These are phyloP conservation scores for Colletotrichum trifolii DNA, from an alignment of 2,329 filamentous ascomycete species.

Conservation along the genomic window DNA sequence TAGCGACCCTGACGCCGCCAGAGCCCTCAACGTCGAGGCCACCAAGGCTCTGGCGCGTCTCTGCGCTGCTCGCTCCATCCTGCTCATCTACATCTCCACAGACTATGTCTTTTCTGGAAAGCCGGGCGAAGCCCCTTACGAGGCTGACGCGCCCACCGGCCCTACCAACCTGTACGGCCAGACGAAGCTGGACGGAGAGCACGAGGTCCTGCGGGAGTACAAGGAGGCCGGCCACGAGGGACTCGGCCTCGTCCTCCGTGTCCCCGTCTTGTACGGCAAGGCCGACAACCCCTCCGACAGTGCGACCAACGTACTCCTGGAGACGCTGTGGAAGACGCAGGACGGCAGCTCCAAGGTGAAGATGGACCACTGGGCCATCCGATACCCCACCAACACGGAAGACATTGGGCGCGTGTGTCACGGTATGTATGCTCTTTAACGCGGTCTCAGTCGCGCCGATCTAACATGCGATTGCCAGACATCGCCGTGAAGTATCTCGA, in stretches of 20 bases:
- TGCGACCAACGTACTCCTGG: constrained; percentile 84
- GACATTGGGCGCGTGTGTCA: constrained; percentile 84
- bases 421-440: constrained; percentile 55
- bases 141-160: constrained; percentile 67
- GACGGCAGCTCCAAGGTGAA: constrained; percentile 69
- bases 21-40: constrained; percentile 78
- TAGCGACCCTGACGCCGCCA: constrained; percentile 79
- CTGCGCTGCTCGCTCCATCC: constrained; percentile 69
- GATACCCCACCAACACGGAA: constrained; percentile 90
- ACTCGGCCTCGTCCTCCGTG: constrained; percentile 76
- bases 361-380: constrained; percentile 88
- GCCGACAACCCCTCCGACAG: constrained; percentile 78
- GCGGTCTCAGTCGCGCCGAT: constrained; percentile 23
- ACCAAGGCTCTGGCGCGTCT: constrained; percentile 73
- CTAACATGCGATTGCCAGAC: constrained; percentile 58
- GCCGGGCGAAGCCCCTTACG: constrained; percentile 86
- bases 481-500: constrained; percentile 76
- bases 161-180: constrained; percentile 82
- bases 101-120: constrained; percentile 83
- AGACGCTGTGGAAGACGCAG: constrained; percentile 79
- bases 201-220: constrained; percentile 73
- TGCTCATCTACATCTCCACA: constrained; percentile 83
- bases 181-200: constrained; percentile 70
- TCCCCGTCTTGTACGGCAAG: constrained; percentile 87
- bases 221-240: constrained; percentile 59